Percentiles rank a stretch among this genome's conserved stretches.
Conservation (phyloP, 306 rosid species). For the Parietaria judaica region DNA sequence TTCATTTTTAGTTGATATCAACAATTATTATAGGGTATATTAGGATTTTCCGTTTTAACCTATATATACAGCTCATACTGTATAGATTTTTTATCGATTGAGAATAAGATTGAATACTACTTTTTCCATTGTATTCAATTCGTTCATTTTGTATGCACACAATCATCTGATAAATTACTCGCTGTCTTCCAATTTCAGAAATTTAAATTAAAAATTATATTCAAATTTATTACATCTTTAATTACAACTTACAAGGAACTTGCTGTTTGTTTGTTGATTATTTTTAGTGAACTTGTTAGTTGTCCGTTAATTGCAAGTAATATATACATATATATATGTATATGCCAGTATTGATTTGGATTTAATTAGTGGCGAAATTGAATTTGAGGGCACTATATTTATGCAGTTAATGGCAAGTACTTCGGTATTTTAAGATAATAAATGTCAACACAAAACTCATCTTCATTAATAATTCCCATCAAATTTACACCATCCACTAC, state of each 20-base stretch:
- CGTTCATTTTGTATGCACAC: no score
- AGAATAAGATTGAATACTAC: neutral
- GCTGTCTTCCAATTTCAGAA: no score
- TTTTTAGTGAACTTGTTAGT: neutral
- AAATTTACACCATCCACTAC: conserved; percentile 20
- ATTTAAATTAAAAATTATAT: no score
- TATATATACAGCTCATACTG: neutral
- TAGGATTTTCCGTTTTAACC: neutral
- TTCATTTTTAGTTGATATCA: conserved; percentile 18
- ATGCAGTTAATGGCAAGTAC: no score
- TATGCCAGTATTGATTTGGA: no score
- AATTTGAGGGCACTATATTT: no score
- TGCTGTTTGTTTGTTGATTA: neutral
- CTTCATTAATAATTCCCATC: conserved; percentile 12
- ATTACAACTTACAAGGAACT: no score
- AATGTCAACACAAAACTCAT: conserved; percentile 11
- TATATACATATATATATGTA: no score
- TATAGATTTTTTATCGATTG: neutral
- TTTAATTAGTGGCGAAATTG: no score
- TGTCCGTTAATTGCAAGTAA: no score
- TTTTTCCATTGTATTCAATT: neutral
- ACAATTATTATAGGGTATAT: conserved; percentile 1
- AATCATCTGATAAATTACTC: no score
- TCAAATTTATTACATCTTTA: neutral
- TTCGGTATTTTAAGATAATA: no score